Evolutionary conservation across 2,329 filamentous ascomycete genomes (phyloP).

Genomic region (Teratosphaeria epicoccoides): DNA sequence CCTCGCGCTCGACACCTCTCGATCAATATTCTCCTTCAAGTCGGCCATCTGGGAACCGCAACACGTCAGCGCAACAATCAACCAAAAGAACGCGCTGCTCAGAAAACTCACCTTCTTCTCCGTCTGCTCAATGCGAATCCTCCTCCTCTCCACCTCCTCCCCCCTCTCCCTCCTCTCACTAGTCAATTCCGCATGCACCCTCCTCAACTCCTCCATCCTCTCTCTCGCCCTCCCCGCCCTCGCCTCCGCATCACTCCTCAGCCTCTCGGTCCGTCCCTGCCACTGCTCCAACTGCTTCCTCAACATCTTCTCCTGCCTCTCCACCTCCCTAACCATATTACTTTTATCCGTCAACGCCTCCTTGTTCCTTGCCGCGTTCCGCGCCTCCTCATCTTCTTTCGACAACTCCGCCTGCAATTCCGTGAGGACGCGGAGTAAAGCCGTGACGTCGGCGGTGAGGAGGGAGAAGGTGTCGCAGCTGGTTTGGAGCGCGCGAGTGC

Average conservation of each 20-base stretch:
- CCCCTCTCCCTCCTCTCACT: slow-evolving; percentile 80
- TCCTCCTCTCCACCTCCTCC: slow-evolving; percentile 81
- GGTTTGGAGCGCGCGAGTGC: slow-evolving; percentile 82
- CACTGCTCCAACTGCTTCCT: slow-evolving; percentile 76
- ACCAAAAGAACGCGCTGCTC: not conserved
- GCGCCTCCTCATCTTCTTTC: slow-evolving; percentile 85
- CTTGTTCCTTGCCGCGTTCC: slow-evolving; percentile 66
- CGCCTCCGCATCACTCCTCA: slow-evolving; percentile 67
- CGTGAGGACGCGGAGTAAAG: slow-evolving; percentile 79
- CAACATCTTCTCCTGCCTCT: slow-evolving; percentile 73
- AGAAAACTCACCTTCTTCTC: slow-evolving; percentile 86
- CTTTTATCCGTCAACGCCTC: slow-evolving; percentile 80
- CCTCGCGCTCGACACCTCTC: slow-evolving; percentile 78
- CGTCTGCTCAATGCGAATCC: slow-evolving; percentile 92
- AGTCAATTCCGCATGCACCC: slow-evolving; percentile 66
- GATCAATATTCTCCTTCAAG: slow-evolving; percentile 94
- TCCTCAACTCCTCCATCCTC: slow-evolving; percentile 81
- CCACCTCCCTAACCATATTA: slow-evolving; percentile 84
- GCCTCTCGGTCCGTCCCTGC: slow-evolving; percentile 73
- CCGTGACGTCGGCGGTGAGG: slow-evolving; percentile 72
- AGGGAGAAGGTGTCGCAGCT: slow-evolving; percentile 81
- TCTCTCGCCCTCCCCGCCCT: slow-evolving; percentile 73
- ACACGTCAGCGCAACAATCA: slow-evolving; percentile 9
- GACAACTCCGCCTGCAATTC: slow-evolving; percentile 75
- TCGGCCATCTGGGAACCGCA: slow-evolving; percentile 69